Conservation (phyloP, 768 basidiomycete genomes). For the Collybia mongolica region DNA sequence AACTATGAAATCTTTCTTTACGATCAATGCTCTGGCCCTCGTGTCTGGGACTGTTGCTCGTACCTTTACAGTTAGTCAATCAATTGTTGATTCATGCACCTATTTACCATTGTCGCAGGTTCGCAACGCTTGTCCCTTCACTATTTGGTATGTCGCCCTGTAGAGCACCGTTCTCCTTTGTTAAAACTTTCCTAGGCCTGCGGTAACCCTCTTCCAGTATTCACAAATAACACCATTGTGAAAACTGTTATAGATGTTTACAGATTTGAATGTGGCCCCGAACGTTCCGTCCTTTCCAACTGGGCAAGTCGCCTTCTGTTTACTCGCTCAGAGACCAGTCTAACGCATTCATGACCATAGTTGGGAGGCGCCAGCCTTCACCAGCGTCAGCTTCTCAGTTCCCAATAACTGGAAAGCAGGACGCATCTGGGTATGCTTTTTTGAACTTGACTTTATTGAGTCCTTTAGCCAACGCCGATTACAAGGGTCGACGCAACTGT, state of each 20-base stretch:
- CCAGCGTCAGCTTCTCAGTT: conserved; percentile 47
- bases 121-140: conserved; percentile 64
- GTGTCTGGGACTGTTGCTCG: conserved; percentile 35
- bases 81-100: neutral
- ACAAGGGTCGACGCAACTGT: conserved; percentile 59
- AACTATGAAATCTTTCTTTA: conserved; percentile 27
- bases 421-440: conserved; percentile 49
- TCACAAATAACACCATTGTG: neutral
- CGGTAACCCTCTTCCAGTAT: conserved; percentile 20
- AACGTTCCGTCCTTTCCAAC: conserved; percentile 40
- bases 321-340: neutral
- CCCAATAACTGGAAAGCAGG: conserved; percentile 67
- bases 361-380: conserved; percentile 37
- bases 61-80: conserved; percentile 48
- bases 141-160: conserved; percentile 52
- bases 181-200: conserved; percentile 28
- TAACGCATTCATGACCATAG: conserved; percentile 15
- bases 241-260: conserved; percentile 49
- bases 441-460: neutral
- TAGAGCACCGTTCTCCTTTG: neutral
- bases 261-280: conserved; percentile 50
- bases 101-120: conserved; percentile 27
- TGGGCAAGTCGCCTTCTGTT: conserved; percentile 35
- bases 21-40: conserved; percentile 13
- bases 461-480: neutral